A percentile compares a stretch with the other conserved stretches of the same genome.
Conservation (phyloP, 768 basidiomycete genomes). For the Russula brevipes region DNA sequence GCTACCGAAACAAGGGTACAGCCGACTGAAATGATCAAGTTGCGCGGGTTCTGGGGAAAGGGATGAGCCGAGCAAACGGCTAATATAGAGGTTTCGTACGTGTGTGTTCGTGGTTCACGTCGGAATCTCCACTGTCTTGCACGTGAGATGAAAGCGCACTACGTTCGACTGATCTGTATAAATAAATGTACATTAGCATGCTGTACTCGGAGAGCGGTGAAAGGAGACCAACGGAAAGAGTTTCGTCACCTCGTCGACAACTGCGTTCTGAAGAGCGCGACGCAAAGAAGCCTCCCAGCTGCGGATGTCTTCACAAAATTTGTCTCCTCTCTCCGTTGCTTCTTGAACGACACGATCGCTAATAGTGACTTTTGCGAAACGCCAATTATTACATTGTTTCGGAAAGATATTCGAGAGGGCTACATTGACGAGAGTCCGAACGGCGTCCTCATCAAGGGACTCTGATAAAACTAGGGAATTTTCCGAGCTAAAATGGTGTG, state of each 20-base stretch:
- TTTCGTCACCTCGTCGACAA: not conserved
- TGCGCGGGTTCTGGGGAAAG: not conserved
- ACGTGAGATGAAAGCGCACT: not conserved
- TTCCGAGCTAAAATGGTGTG: not conserved
- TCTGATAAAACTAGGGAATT: not conserved
- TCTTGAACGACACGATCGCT: not conserved
- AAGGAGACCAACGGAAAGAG: constrained; percentile 1
- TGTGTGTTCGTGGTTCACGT: not conserved
- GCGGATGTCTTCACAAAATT: not conserved
- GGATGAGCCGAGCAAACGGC: not conserved
- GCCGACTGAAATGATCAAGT: not conserved
- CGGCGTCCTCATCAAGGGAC: not conserved
- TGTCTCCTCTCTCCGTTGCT: not conserved
- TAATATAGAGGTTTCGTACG: not conserved
- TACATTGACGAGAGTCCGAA: not conserved
- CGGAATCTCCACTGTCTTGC: not conserved
- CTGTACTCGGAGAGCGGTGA: too few relatives aligned
- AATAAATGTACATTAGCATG: too few relatives aligned
- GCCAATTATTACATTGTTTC: not conserved
- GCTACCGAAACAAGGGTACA: not conserved
- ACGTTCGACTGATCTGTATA: constrained; percentile 1
- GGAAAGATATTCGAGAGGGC: not conserved
- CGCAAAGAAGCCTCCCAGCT: not conserved
- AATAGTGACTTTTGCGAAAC: not conserved
- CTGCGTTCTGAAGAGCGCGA: not conserved